These are phyloP conservation scores for Boletus subparvulus DNA, from an alignment of 768 basidiomycete species.

Conservation along the genomic window DNA sequence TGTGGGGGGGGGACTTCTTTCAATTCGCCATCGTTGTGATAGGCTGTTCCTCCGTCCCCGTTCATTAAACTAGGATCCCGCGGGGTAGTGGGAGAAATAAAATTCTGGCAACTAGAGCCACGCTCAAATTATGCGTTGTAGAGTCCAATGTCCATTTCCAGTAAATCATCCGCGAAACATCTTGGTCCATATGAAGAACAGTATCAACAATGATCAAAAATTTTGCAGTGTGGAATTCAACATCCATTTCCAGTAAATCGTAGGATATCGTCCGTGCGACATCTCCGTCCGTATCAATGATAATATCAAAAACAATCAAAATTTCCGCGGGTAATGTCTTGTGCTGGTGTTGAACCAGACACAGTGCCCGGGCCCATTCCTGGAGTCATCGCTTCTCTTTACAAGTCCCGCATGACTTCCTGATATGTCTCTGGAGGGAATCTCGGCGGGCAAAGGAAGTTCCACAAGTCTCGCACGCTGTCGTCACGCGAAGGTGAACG, in stretches of 20 bases:
- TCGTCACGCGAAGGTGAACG: slow-evolving; percentile 18
- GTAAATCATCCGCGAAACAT: not conserved
- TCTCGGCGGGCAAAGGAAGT: slow-evolving; percentile 26
- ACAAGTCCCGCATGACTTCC: slow-evolving; percentile 13
- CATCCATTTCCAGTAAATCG: not conserved
- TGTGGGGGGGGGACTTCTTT: too few relatives aligned
- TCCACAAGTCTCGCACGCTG: slow-evolving; percentile 19
- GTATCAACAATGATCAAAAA: not conserved
- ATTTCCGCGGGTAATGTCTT: too few relatives aligned
- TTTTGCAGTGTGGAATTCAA: too few relatives aligned
- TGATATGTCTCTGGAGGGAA: slow-evolving; percentile 26
- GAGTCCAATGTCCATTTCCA: not conserved
- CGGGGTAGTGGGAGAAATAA: not conserved
- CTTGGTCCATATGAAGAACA: too few relatives aligned
- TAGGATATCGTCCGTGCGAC: not conserved
- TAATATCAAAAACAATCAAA: not conserved
- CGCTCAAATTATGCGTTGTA: not conserved
- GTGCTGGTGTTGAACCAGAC: not conserved
- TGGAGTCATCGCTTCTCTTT: not conserved
- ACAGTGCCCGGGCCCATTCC: not conserved
- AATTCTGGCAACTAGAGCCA: not conserved
- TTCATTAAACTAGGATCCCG: not conserved
- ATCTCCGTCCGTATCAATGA: not conserved
- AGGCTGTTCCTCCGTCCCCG: not conserved
- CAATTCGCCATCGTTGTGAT: not conserved